Percentiles rank a stretch among this genome's conserved stretches.
Evolutionary conservation across 768 basidiomycete genomes (phyloP).

Genomic region (Termitomyces sp.): DNA sequence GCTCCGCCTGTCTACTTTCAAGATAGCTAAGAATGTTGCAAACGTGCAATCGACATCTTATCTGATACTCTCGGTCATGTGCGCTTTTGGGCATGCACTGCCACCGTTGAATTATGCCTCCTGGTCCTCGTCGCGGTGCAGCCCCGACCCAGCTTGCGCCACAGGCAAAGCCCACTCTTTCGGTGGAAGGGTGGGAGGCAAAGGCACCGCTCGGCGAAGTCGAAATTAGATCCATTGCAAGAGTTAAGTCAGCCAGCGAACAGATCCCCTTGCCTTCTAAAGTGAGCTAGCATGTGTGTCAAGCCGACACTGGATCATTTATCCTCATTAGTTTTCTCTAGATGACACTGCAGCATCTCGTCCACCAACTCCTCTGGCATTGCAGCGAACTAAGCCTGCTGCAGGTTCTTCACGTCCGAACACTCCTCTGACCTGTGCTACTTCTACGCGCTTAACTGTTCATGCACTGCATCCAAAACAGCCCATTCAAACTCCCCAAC

Average conservation of each 20-base stretch:
- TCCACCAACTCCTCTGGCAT: slow-evolving; percentile 37
- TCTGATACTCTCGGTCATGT: neutral
- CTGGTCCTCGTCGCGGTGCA: slow-evolving; percentile 9
- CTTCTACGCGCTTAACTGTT: slow-evolving; percentile 12
- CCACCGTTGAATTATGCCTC: slow-evolving; percentile 11
- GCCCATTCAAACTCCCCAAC: slow-evolving; percentile 86
- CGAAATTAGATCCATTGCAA: slow-evolving; percentile 61
- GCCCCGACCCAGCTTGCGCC: slow-evolving; percentile 14
- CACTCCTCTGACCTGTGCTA: slow-evolving; percentile 30
- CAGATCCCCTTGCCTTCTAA: slow-evolving; percentile 66
- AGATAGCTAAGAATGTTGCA: too few relatives aligned
- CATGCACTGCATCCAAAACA: slow-evolving; percentile 71
- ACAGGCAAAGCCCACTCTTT: slow-evolving; percentile 43
- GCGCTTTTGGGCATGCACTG: neutral
- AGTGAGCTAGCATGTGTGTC: slow-evolving; percentile 39
- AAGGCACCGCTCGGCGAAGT: slow-evolving; percentile 73
- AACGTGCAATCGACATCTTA: neutral
- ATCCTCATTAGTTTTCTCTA: slow-evolving; percentile 24
- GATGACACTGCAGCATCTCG: slow-evolving; percentile 27
- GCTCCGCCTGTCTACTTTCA: neutral
- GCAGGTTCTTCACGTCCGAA: slow-evolving; percentile 36
- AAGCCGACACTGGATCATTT: slow-evolving; percentile 2
- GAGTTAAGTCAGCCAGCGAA: slow-evolving; percentile 61
- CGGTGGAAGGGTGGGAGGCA: slow-evolving; percentile 89
- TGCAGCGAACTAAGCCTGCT: slow-evolving; percentile 25